Base-by-base conservation (phyloP, 441 rosid species). In the Daphne laureola region DNA sequence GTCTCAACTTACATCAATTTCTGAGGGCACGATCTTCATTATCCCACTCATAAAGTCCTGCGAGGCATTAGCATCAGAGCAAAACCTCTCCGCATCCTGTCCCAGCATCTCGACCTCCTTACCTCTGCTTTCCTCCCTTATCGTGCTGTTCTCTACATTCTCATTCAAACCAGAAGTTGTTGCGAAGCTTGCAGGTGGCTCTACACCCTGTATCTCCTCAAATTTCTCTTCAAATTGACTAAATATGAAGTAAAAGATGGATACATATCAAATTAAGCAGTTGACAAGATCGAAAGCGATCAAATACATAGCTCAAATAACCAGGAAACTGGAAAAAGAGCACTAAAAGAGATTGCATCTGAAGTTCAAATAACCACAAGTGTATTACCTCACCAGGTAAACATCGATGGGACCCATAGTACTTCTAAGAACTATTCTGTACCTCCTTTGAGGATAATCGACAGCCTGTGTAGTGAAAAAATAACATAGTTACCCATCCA, bases 381-480 rank as follows among this genome's bases (percentile, higher is more conserved):
- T 17, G 9, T 31, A 31, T 9, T 72, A 90, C 99, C 99, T 90
- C 71, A 93, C 97, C 47, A 93, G 86, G 63, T 83, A 93, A 70
- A 93, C 95, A 72, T 93, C 97, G 68, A 93, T 85, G 0, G 96
- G 96, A 57, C 97, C 99, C 97, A 90, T 93, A 40, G 99, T 82
- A 63, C 99, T 93, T 78, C 97, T 82, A 36, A 93, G 79, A 51
- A 93, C 89, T 57, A 93, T 86, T 77, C 93, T 83, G 61, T 87
- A 93, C 68, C 96, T 82, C 69, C 97, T 80, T 64, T 93, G 97
- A 54, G 90, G 77, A 67, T 78, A 77, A 63, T 89, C 97, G 48
- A 81, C 96, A 53, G 92, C 96, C 97, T 87, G 78, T 46, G 64
- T 51, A 70, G 51, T 64, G 53, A 35, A 25, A 68, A 65, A 54